Base-by-base conservation (phyloP, 257 asterid genomes). In the Nicotiana obtusifolia region DNA sequence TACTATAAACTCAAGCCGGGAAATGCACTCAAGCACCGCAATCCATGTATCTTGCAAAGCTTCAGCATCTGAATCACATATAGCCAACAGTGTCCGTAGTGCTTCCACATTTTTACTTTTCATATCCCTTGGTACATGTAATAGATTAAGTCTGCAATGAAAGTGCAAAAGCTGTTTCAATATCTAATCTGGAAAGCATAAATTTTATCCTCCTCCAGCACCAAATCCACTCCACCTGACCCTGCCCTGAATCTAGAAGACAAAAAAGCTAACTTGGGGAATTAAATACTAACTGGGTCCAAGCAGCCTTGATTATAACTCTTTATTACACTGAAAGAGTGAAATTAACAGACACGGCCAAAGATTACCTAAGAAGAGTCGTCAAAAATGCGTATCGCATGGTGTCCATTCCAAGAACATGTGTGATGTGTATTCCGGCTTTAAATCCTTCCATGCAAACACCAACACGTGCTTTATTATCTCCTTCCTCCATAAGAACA, bases 1-100 rank as follows among this genome's bases (percentile, higher is more conserved):
- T 56, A 92, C 93, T 19, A 92, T 83, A 90, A 94, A 96, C 81
- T 96, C 99, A 83, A 96, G 98, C 82, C 99, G 98, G 80, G 99
- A 96, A 85, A 96, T 89, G 88, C 98, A 94, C 87, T 93, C 98
- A 61, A 96, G 88, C 78, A 96, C 89, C 69, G 99, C 98, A 78
- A 90, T 88, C 99, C 99, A 96, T 44, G 99, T 91, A 84, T 96
- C 98, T 90, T 96, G 99, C 81, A 96, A 91, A 79, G 98, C 98
- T 83, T 89, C 92, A 76, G 90, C 89, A 81, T 96, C 99, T 66
- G 94, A 86, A 90, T 93, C 98, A 84, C 98, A 96, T 86, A 96
- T 88, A 71, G 89, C 56, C 86, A 96, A 89, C 30, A 96, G 91
- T 37, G 97, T 92, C 78, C 99, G 97, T 33, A 96, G 94, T 80